Base-by-base conservation (phyloP, 1,284 basidiomycete genomes). In the Trichosporon faecale region DNA sequence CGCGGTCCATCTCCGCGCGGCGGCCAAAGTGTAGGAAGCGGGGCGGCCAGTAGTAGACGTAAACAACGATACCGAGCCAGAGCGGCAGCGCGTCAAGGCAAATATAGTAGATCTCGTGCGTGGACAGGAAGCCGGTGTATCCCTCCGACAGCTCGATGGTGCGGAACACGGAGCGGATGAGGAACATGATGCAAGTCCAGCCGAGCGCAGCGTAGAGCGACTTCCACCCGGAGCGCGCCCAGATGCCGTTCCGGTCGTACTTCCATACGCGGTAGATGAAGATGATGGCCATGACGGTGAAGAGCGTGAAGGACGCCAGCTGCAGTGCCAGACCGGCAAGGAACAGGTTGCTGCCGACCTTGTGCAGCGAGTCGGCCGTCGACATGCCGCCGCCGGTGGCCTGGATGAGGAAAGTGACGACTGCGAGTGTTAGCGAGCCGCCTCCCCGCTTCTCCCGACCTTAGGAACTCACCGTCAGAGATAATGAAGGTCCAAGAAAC, bases 71-170 rank as follows among this genome's bases (percentile, higher is more conserved):
- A 33, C 90, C 89, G 67, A 91, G 78, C 72, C 89, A 86, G 18
- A 91, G 70, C 5, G 79, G 78, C 14, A 82, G 72, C 0, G 89
- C 88, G 79, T 91, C 90, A 35, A 91, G 84, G 0, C 81, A 86
- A 76, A 90, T 91, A 81, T 91, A 91, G 77, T 86, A 88, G 1
- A 78, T 77, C 78, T 90, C 89, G 29, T 86, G 86, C 0, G 87
- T 89, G n/a, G 88, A 85, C n/a, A 91, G 85, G 61, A 83, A 82
- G 4, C 90, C 90, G 18, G 79, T 76, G 81, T 86, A 90, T 25
- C 90, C 90, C 81, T 91, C 83, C 2, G 87, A 87, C 49, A 89
- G 85, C 76, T 91, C 90, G 31, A 88, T 84, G 2, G 88, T 88
- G 78, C 91, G 88, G 81, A 88, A 91, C 5, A 87, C 80, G 40